Percentiles rank a stretch among this genome's conserved stretches.
Conservation (phyloP, 805 yeast species). For the Barnettozyma pratensis region DNA sequence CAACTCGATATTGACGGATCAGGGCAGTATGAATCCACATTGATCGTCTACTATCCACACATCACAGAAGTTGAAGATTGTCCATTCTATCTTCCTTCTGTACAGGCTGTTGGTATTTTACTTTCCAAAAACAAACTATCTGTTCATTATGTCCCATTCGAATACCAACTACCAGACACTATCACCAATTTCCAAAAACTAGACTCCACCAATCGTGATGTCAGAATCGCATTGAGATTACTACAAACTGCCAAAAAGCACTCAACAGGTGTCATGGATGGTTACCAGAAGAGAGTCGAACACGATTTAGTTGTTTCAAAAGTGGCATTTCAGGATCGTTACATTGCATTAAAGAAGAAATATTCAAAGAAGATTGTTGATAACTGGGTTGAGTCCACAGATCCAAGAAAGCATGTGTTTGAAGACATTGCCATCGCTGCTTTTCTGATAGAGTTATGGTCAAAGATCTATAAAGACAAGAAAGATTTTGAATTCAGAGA, state of each 20-base stretch:
- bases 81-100: conserved; percentile 90
- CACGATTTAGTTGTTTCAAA: conserved; percentile 86
- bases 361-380: conserved; percentile 72
- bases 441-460: conserved; percentile 85
- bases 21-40: conserved; percentile 32
- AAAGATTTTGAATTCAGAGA: conserved; percentile 69
- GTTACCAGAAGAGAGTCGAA: conserved; percentile 81
- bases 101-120: conserved; percentile 69
- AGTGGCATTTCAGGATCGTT: conserved; percentile 76
- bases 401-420: conserved; percentile 92
- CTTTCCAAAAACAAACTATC: conserved; percentile 44
- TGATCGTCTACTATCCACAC: conserved; percentile 79
- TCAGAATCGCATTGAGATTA: conserved; percentile 77
- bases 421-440: conserved; percentile 97
- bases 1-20: conserved; percentile 25
- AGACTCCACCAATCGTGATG: conserved; percentile 52
- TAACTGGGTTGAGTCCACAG: conserved; percentile 90
- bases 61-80: conserved; percentile 49
- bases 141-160: conserved; percentile 70
- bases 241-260: conserved; percentile 79
- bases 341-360: conserved; percentile 73
- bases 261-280: conserved; percentile 75
- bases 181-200: conserved; percentile 26
- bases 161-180: conserved; percentile 23
- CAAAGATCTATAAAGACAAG: conserved; percentile 35